Conservation (phyloP, 306 rosid genomes). For the Quercus ilex region DNA sequence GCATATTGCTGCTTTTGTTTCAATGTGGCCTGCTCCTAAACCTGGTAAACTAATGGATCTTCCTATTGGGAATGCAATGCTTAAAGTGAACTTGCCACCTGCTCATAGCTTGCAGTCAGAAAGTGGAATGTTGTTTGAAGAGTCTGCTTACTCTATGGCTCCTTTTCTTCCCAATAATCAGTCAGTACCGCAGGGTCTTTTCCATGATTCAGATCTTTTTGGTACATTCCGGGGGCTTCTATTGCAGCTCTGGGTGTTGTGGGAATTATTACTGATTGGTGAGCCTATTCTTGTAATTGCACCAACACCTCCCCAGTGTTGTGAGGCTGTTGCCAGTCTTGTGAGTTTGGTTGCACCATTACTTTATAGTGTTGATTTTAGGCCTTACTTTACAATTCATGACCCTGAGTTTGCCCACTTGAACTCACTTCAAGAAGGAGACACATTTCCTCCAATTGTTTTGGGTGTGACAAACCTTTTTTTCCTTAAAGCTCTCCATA, state of each 20-base stretch:
- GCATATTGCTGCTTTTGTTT: constrained; percentile 86
- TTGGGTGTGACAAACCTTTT: constrained; percentile 94
- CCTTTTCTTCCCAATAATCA: constrained; percentile 75
- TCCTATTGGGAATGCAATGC: constrained; percentile 83
- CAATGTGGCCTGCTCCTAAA: constrained; percentile 78
- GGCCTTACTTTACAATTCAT: constrained; percentile 96
- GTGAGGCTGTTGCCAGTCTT: constrained; percentile 94
- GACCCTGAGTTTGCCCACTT: constrained; percentile 72
- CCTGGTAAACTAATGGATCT: constrained; percentile 90
- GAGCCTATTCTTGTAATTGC: constrained; percentile 88
- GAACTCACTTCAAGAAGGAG: constrained; percentile 71
- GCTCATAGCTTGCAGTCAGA: constrained; percentile 68
- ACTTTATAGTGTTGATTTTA: constrained; percentile 80
- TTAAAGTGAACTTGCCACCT: constrained; percentile 88
- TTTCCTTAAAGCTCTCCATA: constrained; percentile 82
- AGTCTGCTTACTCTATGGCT: constrained; percentile 68
- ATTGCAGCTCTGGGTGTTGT: constrained; percentile 90
- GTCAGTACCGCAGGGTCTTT: constrained; percentile 76
- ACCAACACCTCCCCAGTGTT: constrained; percentile 94
- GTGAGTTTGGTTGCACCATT: constrained; percentile 93
- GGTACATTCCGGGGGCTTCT: constrained; percentile 74
- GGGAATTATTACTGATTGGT: constrained; percentile 92
- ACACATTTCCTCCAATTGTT: constrained; percentile 68
- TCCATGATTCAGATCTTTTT: constrained; percentile 86
- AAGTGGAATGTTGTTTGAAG: constrained; percentile 48